phyloP scores from a whole-genome alignment of 306 rosid genomes.

The Canavalia gladiata region DNA sequence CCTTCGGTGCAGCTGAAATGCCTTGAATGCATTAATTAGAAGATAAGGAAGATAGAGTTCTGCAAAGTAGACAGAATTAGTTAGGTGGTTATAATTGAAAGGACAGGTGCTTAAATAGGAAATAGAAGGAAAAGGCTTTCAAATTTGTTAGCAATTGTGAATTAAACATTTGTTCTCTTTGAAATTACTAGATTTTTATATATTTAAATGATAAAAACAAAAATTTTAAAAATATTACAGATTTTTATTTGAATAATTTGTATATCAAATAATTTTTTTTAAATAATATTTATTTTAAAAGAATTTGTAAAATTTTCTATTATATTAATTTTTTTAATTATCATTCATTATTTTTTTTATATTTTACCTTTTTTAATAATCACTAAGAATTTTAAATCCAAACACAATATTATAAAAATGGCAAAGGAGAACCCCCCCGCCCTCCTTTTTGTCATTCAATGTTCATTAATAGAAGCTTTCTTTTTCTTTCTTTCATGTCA shows the following conservation, averaged over 20 bases:
- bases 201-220: no score
- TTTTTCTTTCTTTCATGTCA: neutral
- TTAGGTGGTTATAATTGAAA: neutral
- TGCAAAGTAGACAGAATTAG: neutral
- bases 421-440: neutral
- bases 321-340: no score
- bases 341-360: no score
- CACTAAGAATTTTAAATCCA: no score
- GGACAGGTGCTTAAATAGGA: neutral
- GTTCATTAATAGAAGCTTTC: neutral
- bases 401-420: no score
- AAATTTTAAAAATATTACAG: no score
- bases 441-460: neutral
- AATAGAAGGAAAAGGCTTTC: neutral
- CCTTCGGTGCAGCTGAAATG: neutral
- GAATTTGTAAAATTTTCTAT: no score
- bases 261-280: no score
- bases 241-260: neutral
- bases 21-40: slow-evolving; percentile 5
- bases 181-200: no score
- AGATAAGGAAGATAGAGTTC: neutral
- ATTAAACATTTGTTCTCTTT: neutral
- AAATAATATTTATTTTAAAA: no score
- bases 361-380: no score
- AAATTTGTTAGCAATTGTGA: neutral